Evolutionary conservation across 352 stramenopile species (phyloP), one percentile per base, ranked within the genome.

Genomic region (Plasmopara muralis): DNA sequence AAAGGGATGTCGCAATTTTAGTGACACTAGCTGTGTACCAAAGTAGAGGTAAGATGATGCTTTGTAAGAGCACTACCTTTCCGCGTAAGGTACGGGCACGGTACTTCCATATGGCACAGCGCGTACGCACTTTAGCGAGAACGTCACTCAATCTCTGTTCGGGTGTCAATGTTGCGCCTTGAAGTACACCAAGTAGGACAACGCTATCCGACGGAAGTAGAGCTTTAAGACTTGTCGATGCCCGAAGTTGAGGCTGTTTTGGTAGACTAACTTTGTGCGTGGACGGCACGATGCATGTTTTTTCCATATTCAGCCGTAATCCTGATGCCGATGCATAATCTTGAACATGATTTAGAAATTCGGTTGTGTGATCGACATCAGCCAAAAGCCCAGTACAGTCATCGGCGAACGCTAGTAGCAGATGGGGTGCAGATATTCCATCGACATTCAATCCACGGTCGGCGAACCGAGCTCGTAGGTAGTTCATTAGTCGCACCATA

Each of bases 401-500:
- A 47, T 53, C 47, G 0, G 55, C 48, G 31, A 57, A 62, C 7
- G 47, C n/a, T 18, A 5, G 53, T 5, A 39, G 15, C 12, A 44
- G 18, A 20, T 53, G 43, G 1, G 15, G 28, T 1, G 2, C 9
- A 3, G 13, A 37, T 9, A 15, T 1, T 2, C 13, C 1, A 13
- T 48, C 28, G 25, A 48, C 5, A 4, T 29, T 9, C 13, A 48
- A 25, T n/a, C 25, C 43, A 18, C 14, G 5, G 8, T 8, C 13
- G n/a, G 43, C 37, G 12, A 48, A 5, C 9, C n/a, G 25, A n/a
- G 43, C 20, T 6, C 55, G 43, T 6, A 62, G 30, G 18, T 33
- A 57, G 20, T 42, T 48, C 1, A 62, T 41, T 5, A 64, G 46
- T 9, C 50, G 57, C 16, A 60, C 35, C 0, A 59, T 33, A 18